Evolutionary conservation across 768 basidiomycete species (phyloP).

Genomic region (Pisolithus marmoratus): DNA sequence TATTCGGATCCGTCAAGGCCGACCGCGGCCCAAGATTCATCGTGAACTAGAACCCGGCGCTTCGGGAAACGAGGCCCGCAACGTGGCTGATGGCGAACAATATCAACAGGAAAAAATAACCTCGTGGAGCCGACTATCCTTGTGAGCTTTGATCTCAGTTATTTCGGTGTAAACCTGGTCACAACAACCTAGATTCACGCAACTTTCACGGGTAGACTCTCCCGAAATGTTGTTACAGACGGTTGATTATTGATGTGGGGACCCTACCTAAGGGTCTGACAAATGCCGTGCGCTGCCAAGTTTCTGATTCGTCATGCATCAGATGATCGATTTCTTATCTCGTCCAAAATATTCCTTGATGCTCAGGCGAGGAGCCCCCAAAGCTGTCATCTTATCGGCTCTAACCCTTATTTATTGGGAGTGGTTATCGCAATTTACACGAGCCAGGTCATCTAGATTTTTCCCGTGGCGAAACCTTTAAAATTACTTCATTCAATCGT

Average conservation of each 20-base stretch:
- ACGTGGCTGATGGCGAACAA: conserved; percentile 20
- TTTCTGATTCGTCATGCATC: neutral
- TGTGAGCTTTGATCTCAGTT: neutral
- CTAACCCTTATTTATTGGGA: conserved; percentile 11
- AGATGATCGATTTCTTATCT: neutral
- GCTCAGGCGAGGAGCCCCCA: conserved; percentile 22
- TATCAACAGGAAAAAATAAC: neutral
- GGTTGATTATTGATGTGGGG: neutral
- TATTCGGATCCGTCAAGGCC: conserved; percentile 2
- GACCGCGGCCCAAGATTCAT: conserved; percentile 2
- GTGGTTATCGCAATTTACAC: conserved; percentile 2
- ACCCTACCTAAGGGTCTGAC: neutral
- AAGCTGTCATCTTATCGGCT: conserved; percentile 9
- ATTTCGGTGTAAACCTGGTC: neutral
- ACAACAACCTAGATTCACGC: too few relatives aligned
- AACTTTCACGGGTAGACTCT: too few relatives aligned
- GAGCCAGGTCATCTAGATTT: conserved; percentile 1
- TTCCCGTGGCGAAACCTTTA: conserved; percentile 26
- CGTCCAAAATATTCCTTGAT: neutral
- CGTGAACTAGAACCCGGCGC: neutral
- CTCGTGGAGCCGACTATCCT: neutral
- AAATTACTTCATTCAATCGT: conserved; percentile 1
- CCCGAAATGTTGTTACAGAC: too few relatives aligned
- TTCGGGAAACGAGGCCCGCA: conserved; percentile 20
- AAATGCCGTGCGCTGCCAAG: neutral